These are phyloP conservation scores for Castanopsis chinensis DNA, from an alignment of 306 rosid species.

Conservation along the genomic window DNA sequence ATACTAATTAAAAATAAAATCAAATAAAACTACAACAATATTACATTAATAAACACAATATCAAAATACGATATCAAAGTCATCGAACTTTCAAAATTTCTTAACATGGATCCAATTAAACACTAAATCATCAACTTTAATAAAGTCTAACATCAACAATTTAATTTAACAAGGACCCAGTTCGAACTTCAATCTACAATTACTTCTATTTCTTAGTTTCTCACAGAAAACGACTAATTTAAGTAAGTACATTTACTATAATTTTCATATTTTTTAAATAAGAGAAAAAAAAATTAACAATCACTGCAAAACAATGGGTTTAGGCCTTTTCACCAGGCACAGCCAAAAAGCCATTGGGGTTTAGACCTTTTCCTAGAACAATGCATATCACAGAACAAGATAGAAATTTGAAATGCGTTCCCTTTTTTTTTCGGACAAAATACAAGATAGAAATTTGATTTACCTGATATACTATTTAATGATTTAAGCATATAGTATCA, in stretches of 20 bases:
- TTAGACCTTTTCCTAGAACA: too few relatives aligned
- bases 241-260: neutral
- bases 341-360: too few relatives aligned
- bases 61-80: neutral
- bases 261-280: neutral
- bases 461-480: too few relatives aligned
- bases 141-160: neutral
- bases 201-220: neutral
- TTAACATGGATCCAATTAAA: constrained; percentile 1
- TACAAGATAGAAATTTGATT: too few relatives aligned
- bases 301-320: too few relatives aligned
- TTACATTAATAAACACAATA: neutral
- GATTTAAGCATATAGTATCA: too few relatives aligned
- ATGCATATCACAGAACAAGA: too few relatives aligned
- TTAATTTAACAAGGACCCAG: neutral
- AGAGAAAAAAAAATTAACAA: neutral
- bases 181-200: neutral
- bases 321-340: too few relatives aligned
- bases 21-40: too few relatives aligned
- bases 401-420: too few relatives aligned
- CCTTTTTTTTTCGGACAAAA: too few relatives aligned
- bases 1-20: neutral
- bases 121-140: neutral
- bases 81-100: neutral
- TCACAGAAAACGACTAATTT: neutral